Percentiles rank a stretch among this genome's conserved stretches.
phyloP scores from a whole-genome alignment of 495 filamentous ascomycete species.

The Copromyces sp. region DNA sequence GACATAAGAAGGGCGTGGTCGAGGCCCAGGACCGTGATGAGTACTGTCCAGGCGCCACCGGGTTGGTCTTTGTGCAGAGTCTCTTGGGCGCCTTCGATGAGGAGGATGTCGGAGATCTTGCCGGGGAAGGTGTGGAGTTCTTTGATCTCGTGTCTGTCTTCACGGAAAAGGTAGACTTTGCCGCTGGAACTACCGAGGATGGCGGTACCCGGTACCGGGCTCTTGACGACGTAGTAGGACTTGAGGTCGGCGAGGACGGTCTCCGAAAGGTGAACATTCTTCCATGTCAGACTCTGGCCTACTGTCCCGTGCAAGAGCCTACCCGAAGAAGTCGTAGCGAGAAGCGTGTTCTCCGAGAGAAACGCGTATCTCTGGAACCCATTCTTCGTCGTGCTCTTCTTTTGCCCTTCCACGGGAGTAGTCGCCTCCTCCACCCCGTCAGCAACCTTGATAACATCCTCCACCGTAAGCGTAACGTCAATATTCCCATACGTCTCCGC shows the following conservation, averaged over 20 bases:
- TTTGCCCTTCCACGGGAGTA: not conserved
- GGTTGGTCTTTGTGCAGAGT: not conserved
- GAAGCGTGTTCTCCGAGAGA: constrained; percentile 43
- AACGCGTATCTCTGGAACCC: constrained; percentile 56
- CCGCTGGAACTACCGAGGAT: constrained; percentile 47
- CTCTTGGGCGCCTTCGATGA: not conserved
- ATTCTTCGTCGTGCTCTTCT: constrained; percentile 26
- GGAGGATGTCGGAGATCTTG: constrained; percentile 46
- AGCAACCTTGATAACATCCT: constrained; percentile 7
- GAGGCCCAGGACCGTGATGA: constrained; percentile 15
- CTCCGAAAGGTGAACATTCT: constrained; percentile 28
- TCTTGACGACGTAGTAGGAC: constrained; percentile 35
- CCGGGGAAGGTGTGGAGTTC: constrained; percentile 23
- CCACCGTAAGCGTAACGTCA: constrained; percentile 10
- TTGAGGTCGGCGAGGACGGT: constrained; percentile 21
- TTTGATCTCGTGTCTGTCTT: constrained; percentile 4
- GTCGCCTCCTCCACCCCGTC: not conserved
- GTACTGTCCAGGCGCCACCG: constrained; percentile 5
- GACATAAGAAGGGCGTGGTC: constrained; percentile 12
- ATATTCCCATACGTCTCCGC: constrained; percentile 1
- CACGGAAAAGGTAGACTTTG: constrained; percentile 37
- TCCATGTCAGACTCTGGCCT: constrained; percentile 22
- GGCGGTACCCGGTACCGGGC: constrained; percentile 23
- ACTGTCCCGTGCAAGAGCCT: constrained; percentile 44
- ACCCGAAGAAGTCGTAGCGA: constrained; percentile 52